Conservation (phyloP, 208 protist genomes). For the Phytomonas francai region DNA sequence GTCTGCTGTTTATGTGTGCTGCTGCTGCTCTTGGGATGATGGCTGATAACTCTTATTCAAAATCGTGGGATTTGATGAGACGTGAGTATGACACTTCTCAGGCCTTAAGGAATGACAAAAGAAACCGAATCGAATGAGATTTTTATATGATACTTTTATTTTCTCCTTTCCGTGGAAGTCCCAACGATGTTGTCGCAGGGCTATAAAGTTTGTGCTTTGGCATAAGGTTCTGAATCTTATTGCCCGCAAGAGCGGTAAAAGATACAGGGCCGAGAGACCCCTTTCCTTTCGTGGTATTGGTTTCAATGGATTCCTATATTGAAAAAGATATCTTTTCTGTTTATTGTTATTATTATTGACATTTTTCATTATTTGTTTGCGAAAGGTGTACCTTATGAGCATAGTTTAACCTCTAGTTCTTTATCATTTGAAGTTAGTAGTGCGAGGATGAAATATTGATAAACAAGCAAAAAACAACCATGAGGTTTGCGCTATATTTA, state of each 20-base stretch:
- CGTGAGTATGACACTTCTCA: conserved; percentile 26
- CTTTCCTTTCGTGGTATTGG: not conserved
- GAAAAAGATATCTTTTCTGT: not conserved
- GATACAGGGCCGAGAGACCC: not conserved
- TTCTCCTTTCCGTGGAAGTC: not conserved
- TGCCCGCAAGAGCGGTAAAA: not conserved
- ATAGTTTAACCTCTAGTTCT: not conserved
- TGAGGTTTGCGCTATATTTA: not conserved
- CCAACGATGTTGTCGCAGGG: not conserved
- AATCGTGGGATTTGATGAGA: conserved; percentile 69
- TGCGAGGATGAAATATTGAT: not conserved
- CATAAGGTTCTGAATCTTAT: not conserved
- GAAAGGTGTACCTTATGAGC: not conserved
- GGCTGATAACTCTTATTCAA: conserved; percentile 29
- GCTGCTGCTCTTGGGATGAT: conserved; percentile 40
- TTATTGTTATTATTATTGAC: not conserved
- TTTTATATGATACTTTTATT: conserved; percentile 8
- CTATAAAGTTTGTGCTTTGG: not conserved
- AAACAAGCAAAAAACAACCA: not conserved
- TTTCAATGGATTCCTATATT: not conserved
- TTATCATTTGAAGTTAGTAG: not conserved
- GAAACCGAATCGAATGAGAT: not conserved
- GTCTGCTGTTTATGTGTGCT: conserved; percentile 71
- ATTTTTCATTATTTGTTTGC: conserved; percentile 4
- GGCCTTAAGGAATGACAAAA: conserved; percentile 18